These are phyloP conservation scores for Pterocarpus macrocarpus DNA, from an alignment of 306 rosid genomes.

Conservation along the genomic window DNA sequence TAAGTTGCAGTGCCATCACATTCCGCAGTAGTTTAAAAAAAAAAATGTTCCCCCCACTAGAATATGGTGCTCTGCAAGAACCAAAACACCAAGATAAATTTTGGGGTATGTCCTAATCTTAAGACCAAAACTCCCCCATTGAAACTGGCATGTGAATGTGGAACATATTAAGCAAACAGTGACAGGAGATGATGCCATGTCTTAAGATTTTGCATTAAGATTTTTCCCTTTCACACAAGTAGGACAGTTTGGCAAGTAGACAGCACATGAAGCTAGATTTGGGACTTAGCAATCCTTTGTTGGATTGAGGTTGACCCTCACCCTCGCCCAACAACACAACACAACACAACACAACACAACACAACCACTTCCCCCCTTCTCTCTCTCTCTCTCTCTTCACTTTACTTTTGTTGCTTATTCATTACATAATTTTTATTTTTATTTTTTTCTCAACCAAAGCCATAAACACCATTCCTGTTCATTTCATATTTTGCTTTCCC, in stretches of 20 bases:
- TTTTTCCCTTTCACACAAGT: slow-evolving; percentile 32
- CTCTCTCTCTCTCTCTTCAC: slow-evolving; percentile 40
- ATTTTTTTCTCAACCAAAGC: slow-evolving; percentile 37
- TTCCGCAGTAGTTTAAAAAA: not conserved
- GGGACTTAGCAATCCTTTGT: slow-evolving; percentile 43
- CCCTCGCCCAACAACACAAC: too few species aligned
- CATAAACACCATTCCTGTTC: slow-evolving; percentile 19
- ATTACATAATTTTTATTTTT: slow-evolving; percentile 22
- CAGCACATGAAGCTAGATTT: slow-evolving; percentile 57
- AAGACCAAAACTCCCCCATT: not conserved
- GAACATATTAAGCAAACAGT: not conserved
- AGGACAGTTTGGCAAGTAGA: slow-evolving; percentile 57
- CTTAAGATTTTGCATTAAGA: slow-evolving; percentile 16
- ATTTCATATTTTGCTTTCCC: slow-evolving; percentile 60
- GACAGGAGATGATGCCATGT: slow-evolving; percentile 38
- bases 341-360: too few species aligned
- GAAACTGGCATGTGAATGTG: slow-evolving; percentile 5
- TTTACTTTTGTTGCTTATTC: slow-evolving; percentile 52
- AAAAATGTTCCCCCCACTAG: not conserved
- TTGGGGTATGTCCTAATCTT: not conserved
- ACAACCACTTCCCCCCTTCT: not conserved
- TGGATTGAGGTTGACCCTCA: slow-evolving; percentile 57
- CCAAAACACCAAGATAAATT: not conserved
- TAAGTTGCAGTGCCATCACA: not conserved
- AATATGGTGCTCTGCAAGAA: not conserved